Percentiles rank a stretch among this genome's conserved stretches.
These are phyloP conservation scores for Flaveria bidentis DNA, from an alignment of 129 eudicot genomes.

Conservation along the genomic window DNA sequence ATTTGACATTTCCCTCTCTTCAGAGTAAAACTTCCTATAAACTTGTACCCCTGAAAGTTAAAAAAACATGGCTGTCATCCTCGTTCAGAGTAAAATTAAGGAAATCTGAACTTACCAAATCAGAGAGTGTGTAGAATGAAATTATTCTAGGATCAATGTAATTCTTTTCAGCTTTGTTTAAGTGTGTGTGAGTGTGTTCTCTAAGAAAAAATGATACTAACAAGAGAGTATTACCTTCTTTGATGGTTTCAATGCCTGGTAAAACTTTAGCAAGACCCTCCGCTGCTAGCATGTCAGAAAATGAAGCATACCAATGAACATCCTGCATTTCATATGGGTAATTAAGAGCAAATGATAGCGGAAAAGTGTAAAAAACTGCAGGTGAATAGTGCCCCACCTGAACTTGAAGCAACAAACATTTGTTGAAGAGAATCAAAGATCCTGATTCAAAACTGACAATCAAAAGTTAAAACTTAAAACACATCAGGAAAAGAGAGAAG, in stretches of 20 bases:
- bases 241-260: constrained; percentile 70
- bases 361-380: constrained; percentile 25
- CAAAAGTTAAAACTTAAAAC: constrained; percentile 33
- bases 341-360: not conserved
- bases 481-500: constrained; percentile 23
- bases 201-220: not conserved
- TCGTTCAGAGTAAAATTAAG: constrained; percentile 7
- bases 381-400: constrained; percentile 45
- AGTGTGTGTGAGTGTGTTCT: not conserved
- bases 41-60: constrained; percentile 62
- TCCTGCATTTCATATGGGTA: constrained; percentile 45
- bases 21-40: constrained; percentile 75
- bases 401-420: constrained; percentile 80
- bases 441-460: constrained; percentile 63
- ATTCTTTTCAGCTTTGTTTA: not conserved
- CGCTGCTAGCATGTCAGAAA: constrained; percentile 73
- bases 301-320: constrained; percentile 64
- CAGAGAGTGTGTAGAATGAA: not conserved
- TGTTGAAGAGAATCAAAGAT: constrained; percentile 76
- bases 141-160: not conserved
- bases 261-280: constrained; percentile 71
- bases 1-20: constrained; percentile 71
- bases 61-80: constrained; percentile 13
- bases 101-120: not conserved
- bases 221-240: constrained; percentile 58